These are phyloP conservation scores for Hanseniaspora opuntiae DNA, from an alignment of 805 yeast species.

Conservation along the genomic window DNA sequence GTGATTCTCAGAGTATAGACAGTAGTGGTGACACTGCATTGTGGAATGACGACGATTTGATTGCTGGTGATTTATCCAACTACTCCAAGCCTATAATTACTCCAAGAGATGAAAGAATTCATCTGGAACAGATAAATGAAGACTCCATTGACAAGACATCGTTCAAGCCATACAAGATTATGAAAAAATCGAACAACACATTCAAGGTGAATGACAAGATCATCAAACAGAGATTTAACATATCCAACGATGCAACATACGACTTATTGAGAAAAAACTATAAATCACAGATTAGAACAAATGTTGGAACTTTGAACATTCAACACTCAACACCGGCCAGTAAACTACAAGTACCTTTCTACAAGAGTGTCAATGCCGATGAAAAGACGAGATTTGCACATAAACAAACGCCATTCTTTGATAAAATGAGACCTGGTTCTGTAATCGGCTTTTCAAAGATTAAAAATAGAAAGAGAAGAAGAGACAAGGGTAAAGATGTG, in stretches of 20 bases:
- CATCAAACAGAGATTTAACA: slow-evolving; percentile 47
- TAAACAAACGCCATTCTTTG: slow-evolving; percentile 46
- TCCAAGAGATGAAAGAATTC: slow-evolving; percentile 72
- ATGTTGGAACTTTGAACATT: slow-evolving; percentile 76
- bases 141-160: slow-evolving; percentile 1
- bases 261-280: slow-evolving; percentile 72
- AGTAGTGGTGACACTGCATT: background rate
- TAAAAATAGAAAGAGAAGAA: slow-evolving; percentile 70
- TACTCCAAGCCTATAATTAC: slow-evolving; percentile 35
- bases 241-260: slow-evolving; percentile 81
- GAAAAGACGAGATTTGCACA: slow-evolving; percentile 66
- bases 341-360: slow-evolving; percentile 79
- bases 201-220: slow-evolving; percentile 25
- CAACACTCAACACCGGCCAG: slow-evolving; percentile 86
- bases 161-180: slow-evolving; percentile 10
- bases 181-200: slow-evolving; percentile 20
- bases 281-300: slow-evolving; percentile 82
- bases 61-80: slow-evolving; percentile 46
- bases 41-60: slow-evolving; percentile 46
- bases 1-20: slow-evolving; percentile 22
- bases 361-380: slow-evolving; percentile 60
- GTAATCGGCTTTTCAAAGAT: slow-evolving; percentile 61
- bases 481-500: slow-evolving; percentile 72
- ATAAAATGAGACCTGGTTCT: slow-evolving; percentile 59
- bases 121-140: slow-evolving; percentile 32